Evolutionary conservation across 305 asterid genomes (phyloP).

Genomic region (Withania somnifera): DNA sequence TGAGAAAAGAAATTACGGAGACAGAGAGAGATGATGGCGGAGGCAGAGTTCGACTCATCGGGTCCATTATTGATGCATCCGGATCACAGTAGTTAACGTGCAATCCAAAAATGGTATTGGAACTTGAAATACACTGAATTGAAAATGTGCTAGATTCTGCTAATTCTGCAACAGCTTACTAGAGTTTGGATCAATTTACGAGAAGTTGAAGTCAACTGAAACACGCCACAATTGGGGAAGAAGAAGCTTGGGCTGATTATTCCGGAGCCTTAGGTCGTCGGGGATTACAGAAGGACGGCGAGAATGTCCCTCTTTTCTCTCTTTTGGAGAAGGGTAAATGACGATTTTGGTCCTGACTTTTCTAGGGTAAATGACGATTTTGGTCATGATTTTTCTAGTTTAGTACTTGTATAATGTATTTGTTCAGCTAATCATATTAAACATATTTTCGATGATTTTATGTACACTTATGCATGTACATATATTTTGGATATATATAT

Average conservation of each 20-base stretch:
- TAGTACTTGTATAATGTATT: background rate
- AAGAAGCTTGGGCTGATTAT: background rate
- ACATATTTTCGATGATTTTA: background rate
- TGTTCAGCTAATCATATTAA: background rate
- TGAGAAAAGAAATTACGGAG: conserved; percentile 48
- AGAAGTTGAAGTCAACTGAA: background rate
- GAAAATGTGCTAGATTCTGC: background rate
- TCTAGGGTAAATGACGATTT: background rate
- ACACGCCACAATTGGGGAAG: background rate
- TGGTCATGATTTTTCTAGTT: background rate
- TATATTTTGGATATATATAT: too few relatives aligned
- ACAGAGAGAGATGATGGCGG: conserved; percentile 45
- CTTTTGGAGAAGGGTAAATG: background rate
- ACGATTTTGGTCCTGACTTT: background rate
- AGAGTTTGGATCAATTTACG: background rate
- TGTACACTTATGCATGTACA: too few relatives aligned
- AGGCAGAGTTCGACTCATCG: conserved; percentile 37
- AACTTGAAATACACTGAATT: background rate
- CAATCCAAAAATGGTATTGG: background rate
- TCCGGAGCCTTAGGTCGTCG: background rate
- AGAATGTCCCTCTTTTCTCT: background rate
- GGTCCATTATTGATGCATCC: background rate
- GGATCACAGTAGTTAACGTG: background rate
- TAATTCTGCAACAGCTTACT: background rate
- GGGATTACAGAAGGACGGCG: background rate